Evolutionary conservation across 1,284 basidiomycete species (phyloP).

Genomic region (Irpex lacteus): DNA sequence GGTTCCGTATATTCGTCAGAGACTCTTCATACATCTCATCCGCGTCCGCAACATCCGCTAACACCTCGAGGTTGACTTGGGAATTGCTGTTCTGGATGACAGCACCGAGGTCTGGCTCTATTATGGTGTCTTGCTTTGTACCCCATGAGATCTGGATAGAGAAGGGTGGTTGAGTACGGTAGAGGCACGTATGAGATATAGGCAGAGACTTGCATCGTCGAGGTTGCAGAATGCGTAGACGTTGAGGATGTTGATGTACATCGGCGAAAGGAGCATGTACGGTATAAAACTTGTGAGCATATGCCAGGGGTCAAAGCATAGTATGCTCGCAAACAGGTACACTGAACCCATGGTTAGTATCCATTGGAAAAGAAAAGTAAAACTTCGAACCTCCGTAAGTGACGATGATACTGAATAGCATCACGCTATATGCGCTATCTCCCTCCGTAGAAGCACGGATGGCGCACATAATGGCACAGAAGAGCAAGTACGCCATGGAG

Average conservation of each 20-base stretch:
- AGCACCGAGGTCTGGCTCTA: conserved; percentile 75
- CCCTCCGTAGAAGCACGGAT: conserved; percentile 66
- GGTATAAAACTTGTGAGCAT: conserved; percentile 89
- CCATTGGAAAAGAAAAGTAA: neutral
- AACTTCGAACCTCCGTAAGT: conserved; percentile 75
- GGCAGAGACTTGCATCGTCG: conserved; percentile 56
- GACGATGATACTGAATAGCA: conserved; percentile 82
- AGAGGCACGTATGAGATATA: neutral
- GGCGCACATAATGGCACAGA: conserved; percentile 74
- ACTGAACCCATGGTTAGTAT: conserved; percentile 35
- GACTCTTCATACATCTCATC: conserved; percentile 91
- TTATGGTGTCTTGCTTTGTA: conserved; percentile 76
- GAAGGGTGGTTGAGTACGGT: conserved; percentile 7
- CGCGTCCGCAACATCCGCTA: conserved; percentile 83
- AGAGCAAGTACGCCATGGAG: conserved; percentile 80
- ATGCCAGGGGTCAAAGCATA: conserved; percentile 94
- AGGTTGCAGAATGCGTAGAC: conserved; percentile 83
- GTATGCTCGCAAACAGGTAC: conserved; percentile 74
- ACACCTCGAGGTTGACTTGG: conserved; percentile 87
- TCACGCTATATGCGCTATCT: conserved; percentile 64
- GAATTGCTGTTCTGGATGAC: conserved; percentile 77
- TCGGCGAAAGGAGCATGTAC: conserved; percentile 84
- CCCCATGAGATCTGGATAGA: conserved; percentile 80
- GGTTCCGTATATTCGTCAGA: conserved; percentile 74
- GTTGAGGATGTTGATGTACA: conserved; percentile 87